Evolutionary conservation across 345 rosid species (phyloP), one percentile per base, ranked within the genome.

Genomic region (Luvunga scandens): DNA sequence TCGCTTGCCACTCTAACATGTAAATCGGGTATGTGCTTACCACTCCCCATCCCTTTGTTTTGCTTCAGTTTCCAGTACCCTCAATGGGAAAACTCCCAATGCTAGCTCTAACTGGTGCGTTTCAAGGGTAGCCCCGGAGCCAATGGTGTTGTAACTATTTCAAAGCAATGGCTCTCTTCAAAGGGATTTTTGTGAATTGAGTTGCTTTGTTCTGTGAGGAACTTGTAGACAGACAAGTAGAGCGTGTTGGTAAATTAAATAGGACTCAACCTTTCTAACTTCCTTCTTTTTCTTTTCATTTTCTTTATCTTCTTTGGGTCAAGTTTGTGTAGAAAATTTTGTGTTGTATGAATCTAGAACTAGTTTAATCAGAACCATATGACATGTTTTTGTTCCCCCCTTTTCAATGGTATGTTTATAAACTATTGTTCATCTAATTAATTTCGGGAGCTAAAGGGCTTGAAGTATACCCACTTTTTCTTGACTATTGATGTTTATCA

Each of bases 1-100:
- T 92, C 80, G 69, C 81, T 31, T 73, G 66, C 81, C 81, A 79
- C 84, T 78, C 73, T 48, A 64, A 69, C 66, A 30, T 78, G 80
- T 84, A 69, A 24, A 59, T 42, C 42, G 7, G 7, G 63, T 73
- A 30, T n/a, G 69, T 28, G 48, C 18, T n/a, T 24, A 31, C 25
- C 8, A 66, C 13, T 36, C 6, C 27, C 38, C 33, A 53, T 3
- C 63, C 2, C 39, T 48, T 34, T 5, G 18, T 9, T 61, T 75
- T 13, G 24, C 56, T 25, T 61, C 16, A 36, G 24, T 18, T 28
- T 34, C 66, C 34, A 0, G 75, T 65, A 75, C 18, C 48, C 72
- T 14, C 76, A 36, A 1, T 2, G 7, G 42, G 68, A 31, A 65
- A 65, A 65, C 24, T 65, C 68, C 69, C 48, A 19, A 14, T 36